A percentile compares a stretch with the other conserved stretches of the same genome.
phyloP scores from a whole-genome alignment of 768 basidiomycete genomes.

The Cyclocybe aegerita region DNA sequence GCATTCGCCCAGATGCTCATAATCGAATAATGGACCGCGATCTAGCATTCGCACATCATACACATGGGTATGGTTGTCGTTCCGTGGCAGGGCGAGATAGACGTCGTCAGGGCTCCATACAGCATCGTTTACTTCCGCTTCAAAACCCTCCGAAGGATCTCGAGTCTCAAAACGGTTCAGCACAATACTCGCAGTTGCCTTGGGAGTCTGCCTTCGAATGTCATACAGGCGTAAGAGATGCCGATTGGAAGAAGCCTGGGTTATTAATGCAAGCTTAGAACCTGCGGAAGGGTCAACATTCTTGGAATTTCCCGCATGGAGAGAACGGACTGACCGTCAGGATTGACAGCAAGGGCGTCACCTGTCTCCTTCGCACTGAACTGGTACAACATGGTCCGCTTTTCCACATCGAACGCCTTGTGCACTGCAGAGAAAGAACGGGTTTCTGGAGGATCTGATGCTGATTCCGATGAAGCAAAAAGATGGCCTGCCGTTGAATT shows the following conservation, averaged over 20 bases:
- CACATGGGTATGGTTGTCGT: constrained; percentile 57
- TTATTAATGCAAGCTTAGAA: constrained; percentile 30
- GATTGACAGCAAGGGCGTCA: constrained; percentile 47
- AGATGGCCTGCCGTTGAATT: constrained; percentile 36
- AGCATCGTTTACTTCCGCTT: constrained; percentile 48
- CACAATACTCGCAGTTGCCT: constrained; percentile 25
- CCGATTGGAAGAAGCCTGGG: constrained; percentile 21
- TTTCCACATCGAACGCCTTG: constrained; percentile 44
- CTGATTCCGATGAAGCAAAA: constrained; percentile 60
- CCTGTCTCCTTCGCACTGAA: constrained; percentile 53
- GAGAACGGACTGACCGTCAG: constrained; percentile 34
- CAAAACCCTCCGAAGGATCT: constrained; percentile 11
- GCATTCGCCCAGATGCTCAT: constrained; percentile 39
- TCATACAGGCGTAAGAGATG: constrained; percentile 55
- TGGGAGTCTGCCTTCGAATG: constrained; percentile 30
- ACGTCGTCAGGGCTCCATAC: constrained; percentile 60
- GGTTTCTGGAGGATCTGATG: constrained; percentile 8
- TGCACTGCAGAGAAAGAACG: constrained; percentile 40
- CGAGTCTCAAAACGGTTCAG: constrained; percentile 34
- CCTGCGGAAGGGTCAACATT: constrained; percentile 20
- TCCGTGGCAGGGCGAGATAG: constrained; percentile 59
- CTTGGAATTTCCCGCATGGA: constrained; percentile 1
- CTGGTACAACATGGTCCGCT: constrained; percentile 19
- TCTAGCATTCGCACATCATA: constrained; percentile 61
- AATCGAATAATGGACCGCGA: constrained; percentile 44